Evolutionary conservation across 2,329 filamentous ascomycete species (phyloP).

Genomic region (Colletotrichum shisoi): DNA sequence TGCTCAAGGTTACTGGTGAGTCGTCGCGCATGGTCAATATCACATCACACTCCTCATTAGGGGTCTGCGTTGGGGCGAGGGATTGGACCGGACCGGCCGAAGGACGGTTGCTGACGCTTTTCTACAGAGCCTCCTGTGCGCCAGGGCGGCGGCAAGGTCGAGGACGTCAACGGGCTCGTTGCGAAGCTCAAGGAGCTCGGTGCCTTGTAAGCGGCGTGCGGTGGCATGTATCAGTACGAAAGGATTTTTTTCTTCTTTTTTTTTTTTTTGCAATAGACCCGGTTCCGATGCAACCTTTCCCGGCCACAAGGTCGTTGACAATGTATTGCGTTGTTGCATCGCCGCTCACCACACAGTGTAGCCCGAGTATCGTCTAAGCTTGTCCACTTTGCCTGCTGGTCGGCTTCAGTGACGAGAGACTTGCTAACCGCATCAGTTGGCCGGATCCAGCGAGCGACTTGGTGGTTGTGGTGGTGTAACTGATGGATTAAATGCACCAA

Average conservation of each 20-base stretch:
- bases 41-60: neutral
- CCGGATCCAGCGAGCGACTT: neutral
- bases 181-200: slow-evolving; percentile 94
- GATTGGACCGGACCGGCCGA: neutral
- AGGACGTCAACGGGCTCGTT: slow-evolving; percentile 95
- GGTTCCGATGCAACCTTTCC: slow-evolving; percentile 12
- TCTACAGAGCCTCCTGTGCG: slow-evolving; percentile 80
- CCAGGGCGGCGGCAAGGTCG: slow-evolving; percentile 95
- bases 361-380: no score
- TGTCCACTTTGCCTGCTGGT: neutral
- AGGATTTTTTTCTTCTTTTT: slow-evolving; percentile 9
- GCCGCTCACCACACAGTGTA: neutral
- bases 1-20: slow-evolving; percentile 84
- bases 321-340: neutral
- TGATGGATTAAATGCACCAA: neutral
- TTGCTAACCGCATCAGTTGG: neutral
- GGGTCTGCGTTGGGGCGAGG: neutral
- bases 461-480: neutral
- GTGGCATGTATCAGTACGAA: slow-evolving; percentile 26
- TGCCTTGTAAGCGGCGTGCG: slow-evolving; percentile 68
- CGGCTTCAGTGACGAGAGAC: no score
- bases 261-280: slow-evolving; percentile 24
- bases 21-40: slow-evolving; percentile 44
- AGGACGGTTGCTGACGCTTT: slow-evolving; percentile 4
- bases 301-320: neutral